Evolutionary conservation across 169 alveolate species (phyloP).

Genomic region (Toxoplasma gondii): DNA sequence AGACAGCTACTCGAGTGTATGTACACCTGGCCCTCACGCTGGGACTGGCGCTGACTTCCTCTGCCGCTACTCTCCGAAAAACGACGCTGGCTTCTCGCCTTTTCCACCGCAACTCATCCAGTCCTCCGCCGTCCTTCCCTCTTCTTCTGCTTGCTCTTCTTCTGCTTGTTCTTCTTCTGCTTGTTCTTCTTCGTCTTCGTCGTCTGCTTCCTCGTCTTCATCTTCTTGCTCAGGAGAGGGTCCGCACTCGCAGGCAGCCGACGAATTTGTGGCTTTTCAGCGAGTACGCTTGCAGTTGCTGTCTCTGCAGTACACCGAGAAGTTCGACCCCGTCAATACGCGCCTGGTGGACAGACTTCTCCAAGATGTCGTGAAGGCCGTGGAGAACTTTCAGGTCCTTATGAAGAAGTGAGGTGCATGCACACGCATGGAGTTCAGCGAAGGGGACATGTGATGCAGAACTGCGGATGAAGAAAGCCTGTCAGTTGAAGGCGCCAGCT

Average conservation of each 20-base stretch:
- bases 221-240: background rate
- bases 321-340: background rate
- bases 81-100: background rate
- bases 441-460: background rate
- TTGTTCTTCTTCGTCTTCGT: background rate
- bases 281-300: slow-evolving; percentile 13
- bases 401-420: background rate
- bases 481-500: background rate
- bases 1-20: background rate
- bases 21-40: background rate
- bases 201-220: background rate
- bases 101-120: background rate
- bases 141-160: too few relatives aligned
- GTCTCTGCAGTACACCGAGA: slow-evolving; percentile 6
- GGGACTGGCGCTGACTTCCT: background rate
- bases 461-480: background rate
- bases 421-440: background rate
- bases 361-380: slow-evolving; percentile 35
- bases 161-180: too few relatives aligned
- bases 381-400: slow-evolving; percentile 18
- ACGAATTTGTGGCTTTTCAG: background rate
- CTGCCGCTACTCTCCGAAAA: background rate
- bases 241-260: background rate
- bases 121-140: background rate
- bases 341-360: slow-evolving; percentile 20